Evolutionary conservation across 257 asterid genomes (phyloP).

Genomic region (Ajuga chamaepitys): DNA sequence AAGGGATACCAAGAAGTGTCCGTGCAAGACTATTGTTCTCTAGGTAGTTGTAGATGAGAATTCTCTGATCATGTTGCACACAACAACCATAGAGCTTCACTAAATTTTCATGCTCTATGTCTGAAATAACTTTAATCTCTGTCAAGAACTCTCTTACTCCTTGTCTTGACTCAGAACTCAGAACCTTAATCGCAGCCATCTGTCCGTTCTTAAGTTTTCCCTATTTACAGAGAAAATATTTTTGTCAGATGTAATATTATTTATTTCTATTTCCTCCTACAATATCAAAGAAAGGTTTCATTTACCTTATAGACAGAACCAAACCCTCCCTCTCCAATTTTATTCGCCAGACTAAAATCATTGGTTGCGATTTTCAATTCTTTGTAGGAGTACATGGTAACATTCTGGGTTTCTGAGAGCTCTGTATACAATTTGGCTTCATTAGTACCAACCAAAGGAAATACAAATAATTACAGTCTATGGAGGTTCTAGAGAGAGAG

Average conservation of each 20-base stretch:
- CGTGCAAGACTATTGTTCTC: constrained; percentile 84
- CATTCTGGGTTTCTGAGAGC: constrained; percentile 50
- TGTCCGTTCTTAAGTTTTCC: constrained; percentile 70
- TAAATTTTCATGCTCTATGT: constrained; percentile 68
- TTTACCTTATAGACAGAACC: constrained; percentile 86
- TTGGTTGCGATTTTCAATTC: constrained; percentile 65
- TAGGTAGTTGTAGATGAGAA: constrained; percentile 86
- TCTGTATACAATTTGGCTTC: constrained; percentile 38
- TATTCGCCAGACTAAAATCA: constrained; percentile 58
- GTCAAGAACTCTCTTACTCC: constrained; percentile 87
- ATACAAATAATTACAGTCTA: not conserved
- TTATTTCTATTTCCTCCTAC: not conserved
- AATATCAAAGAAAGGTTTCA: not conserved
- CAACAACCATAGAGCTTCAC: constrained; percentile 94
- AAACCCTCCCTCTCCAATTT: constrained; percentile 97
- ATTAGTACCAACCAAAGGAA: constrained; percentile 17
- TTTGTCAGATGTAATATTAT: constrained; percentile 12
- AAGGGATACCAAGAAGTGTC: constrained; percentile 72
- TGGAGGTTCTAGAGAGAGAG: not conserved
- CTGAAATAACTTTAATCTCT: constrained; percentile 81
- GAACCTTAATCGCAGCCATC: constrained; percentile 92
- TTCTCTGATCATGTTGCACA: constrained; percentile 71
- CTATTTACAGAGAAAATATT: constrained; percentile 25
- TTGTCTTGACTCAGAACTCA: constrained; percentile 72
- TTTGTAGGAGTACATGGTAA: constrained; percentile 59